phyloP scores from a whole-genome alignment of 2,329 filamentous ascomycete species.

The Epichloe glyceriae region DNA sequence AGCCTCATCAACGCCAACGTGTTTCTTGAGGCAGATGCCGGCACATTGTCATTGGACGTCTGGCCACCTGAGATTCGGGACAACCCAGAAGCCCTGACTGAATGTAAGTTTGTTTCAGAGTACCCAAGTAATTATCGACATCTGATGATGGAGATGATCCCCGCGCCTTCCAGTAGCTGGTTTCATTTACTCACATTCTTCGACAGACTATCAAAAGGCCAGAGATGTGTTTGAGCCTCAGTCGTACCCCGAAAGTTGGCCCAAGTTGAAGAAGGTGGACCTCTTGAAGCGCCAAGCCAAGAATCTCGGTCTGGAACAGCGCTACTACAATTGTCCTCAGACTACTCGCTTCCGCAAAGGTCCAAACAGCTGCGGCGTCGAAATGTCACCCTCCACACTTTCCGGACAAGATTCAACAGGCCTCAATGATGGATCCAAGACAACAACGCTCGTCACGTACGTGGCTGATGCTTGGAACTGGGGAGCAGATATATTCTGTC shows the following conservation, averaged over 20 bases:
- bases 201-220: slow-evolving; percentile 44
- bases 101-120: slow-evolving; percentile 29
- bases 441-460: slow-evolving; percentile 52
- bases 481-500: slow-evolving; percentile 59
- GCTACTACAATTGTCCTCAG: slow-evolving; percentile 43
- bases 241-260: slow-evolving; percentile 44
- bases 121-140: too few species aligned
- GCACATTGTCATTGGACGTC: slow-evolving; percentile 35
- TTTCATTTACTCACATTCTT: neutral
- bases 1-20: slow-evolving; percentile 57
- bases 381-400: slow-evolving; percentile 46
- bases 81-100: slow-evolving; percentile 24
- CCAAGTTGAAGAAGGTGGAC: slow-evolving; percentile 42
- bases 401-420: slow-evolving; percentile 52
- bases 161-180: too few species aligned
- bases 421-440: slow-evolving; percentile 56
- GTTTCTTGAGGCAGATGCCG: slow-evolving; percentile 45
- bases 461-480: slow-evolving; percentile 58
- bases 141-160: too few species aligned
- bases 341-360: slow-evolving; percentile 51
- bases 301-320: slow-evolving; percentile 33
- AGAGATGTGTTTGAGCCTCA: slow-evolving; percentile 43
- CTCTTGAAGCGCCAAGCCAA: slow-evolving; percentile 45
- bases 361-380: slow-evolving; percentile 49
- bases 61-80: slow-evolving; percentile 48